Base-by-base conservation (phyloP, 768 basidiomycete genomes). In the Macrolepiota dolichaula region DNA sequence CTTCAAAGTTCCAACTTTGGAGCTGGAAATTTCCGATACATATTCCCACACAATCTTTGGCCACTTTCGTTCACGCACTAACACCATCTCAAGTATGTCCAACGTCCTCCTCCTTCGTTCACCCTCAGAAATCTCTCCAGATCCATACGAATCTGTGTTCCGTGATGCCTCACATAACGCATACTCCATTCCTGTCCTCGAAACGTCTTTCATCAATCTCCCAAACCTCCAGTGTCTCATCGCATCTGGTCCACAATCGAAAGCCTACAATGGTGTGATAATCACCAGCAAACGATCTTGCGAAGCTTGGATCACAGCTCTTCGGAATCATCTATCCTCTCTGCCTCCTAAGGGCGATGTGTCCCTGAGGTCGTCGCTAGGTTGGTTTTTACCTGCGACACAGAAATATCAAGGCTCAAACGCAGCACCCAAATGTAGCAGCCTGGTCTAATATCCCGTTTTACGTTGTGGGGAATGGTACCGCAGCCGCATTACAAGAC, bases 221-320 rank as follows among this genome's bases (percentile, higher is more conserved):
- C 68, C 76, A 0, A 51, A 60, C 12, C 78, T 96, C 12, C 67
- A 71, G 29, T 64, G 72, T 15, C 71, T 81, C 53, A 70, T 91
- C 17, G 55, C 64, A 1, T 44, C 60, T 6, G 83, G 81, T 0
- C 79, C 82, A 1, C 55, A 24, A 1, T 24, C 44, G 11, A 62
- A 69, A 19, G 65, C 62, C 19, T 74, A 81, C 60, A 72, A 71
- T 6, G 93, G 88, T 4, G 87, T 93, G 5, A 80, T 95, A 51
- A 67, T 95, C 22, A 96, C 94, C 2, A 94, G 92, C 67, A 86
- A 83, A 32, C 77, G 94, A 27, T 85, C 88, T 0, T 86, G 86
- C 63, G 89, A 92, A 51, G 90, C 89, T 0, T 92, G 90, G 85
- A 75, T 71, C 40, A 68, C 67, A 4, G 86, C 80, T 32, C 72